Evolutionary conservation across 805 yeast species (phyloP), one percentile per base, ranked within the genome.

Genomic region (Ogataea nitratoaversa): DNA sequence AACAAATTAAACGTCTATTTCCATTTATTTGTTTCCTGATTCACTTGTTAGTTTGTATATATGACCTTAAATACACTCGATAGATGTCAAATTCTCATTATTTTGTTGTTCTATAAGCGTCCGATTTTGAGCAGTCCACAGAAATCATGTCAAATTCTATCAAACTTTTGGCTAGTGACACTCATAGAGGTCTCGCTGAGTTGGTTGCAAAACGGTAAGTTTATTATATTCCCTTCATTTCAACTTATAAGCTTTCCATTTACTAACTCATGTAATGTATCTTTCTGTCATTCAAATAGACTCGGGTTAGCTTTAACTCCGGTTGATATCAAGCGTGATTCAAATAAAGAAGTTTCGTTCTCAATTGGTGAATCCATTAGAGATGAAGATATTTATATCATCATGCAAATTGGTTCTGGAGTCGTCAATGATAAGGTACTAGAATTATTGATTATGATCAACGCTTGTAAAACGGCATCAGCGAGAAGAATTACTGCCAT

Each of bases 401-500:
- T 85, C 43, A 80, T 84, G 61, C 93, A 84, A 60, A 81, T 82
- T 29, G 90, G 90, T 3, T 80, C 85, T 19, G 90, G 89, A 14
- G 79, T 76, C 17, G 83, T 84, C 27, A 84, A 84, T 55, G 91
- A 85, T 60, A 72, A 79, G 47, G 79, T 85, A 25, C 65, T 85
- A 64, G 95, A 85, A 58, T 65, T 84, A 29, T 62, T 85, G 49
- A 81, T 84, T 55, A 82, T 84, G 80, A 82, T 85, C 47, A 82
- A 82, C 55, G 91, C 93, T 14, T 85, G 91, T 62, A 80, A 81
- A 54, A 81, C 84, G 2, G 93, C 93, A 8, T 79, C 87, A 39
- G 93, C 91, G 16, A 74, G 93, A 59, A 74, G 88, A 59, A 82
- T 85, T 58, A 84, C 91, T 2, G 93, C 86, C 6, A 85, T 85